These are phyloP conservation scores for Lentinula sp. DNA, from an alignment of 768 basidiomycete species.

Conservation along the genomic window DNA sequence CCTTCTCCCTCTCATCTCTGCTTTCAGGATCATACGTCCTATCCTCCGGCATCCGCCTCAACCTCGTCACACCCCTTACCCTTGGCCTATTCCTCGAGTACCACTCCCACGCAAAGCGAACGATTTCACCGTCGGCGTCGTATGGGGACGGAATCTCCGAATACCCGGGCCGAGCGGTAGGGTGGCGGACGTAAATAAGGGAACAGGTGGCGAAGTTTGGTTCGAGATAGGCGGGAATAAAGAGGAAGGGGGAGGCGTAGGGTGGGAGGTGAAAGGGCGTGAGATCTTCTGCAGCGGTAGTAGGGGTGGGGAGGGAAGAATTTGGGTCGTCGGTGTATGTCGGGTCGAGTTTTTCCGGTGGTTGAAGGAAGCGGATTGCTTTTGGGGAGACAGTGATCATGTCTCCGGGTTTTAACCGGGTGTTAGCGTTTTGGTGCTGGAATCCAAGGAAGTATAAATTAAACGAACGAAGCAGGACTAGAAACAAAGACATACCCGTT, in stretches of 20 bases:
- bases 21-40: constrained; percentile 25
- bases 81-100: constrained; percentile 69
- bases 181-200: constrained; percentile 89
- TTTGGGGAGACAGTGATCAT: constrained; percentile 85
- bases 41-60: constrained; percentile 63
- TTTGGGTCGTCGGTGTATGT: constrained; percentile 14
- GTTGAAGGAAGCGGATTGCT: constrained; percentile 68
- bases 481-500: constrained; percentile 51
- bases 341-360: constrained; percentile 27
- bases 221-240: constrained; percentile 89
- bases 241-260: constrained; percentile 87
- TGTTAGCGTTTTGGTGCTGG: constrained; percentile 81
- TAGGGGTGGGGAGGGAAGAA: constrained; percentile 17
- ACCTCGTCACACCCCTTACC: constrained; percentile 57
- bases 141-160: constrained; percentile 95
- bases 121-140: constrained; percentile 90
- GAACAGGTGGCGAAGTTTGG: constrained; percentile 86
- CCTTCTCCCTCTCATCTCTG: neutral
- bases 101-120: constrained; percentile 96
- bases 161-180: constrained; percentile 93
- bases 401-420: constrained; percentile 88
- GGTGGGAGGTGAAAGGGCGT: constrained; percentile 83
- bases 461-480: neutral
- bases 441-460: neutral
- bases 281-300: neutral